Evolutionary conservation across 495 filamentous ascomycete genomes (phyloP), one percentile per base, ranked within the genome.

Genomic region (Cercophora scortea): DNA sequence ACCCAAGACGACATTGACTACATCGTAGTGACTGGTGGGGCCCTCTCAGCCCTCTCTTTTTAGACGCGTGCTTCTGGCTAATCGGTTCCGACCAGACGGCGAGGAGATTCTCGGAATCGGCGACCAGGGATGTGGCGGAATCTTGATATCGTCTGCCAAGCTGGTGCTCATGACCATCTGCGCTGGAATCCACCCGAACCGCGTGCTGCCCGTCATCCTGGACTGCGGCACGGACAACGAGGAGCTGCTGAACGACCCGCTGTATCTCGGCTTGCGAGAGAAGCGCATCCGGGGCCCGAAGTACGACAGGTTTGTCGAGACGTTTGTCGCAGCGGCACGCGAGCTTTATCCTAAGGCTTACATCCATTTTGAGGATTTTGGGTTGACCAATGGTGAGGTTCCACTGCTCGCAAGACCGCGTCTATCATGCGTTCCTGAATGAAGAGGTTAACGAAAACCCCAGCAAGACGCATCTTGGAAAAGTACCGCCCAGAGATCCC

Each of bases 151-250:
- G 3, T 75, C 89, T 1, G 90, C 90, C 3, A 95, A 95, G 61
- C 71, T 95, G 12, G 84, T 84, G 7, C 71, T 95, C 34, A 90
- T 87, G 36, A 93, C 90, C 0, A 63, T 92, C 0, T 95, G 90
- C 66, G 89, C 85, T 36, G 90, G 90, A 1, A 85, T 95, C 34
- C 85, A 93, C 64, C 89, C 89, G 11, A 82, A 83, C 32, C 73
- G 89, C 44, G 87, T 88, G 34, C 68, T 94, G 0, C 87, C 90
- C 0, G 87, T 95, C 4, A 86, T 90, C 3, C 67, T 95, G n/a
- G 90, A 95, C 57, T 90, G 87, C 54, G 90, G 90, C 8, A 95
- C 90, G 7, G 77, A 94, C 69, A 95, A 95, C 50, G 71, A 90
- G 51, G 67, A 80, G 0, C 74, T 95, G 6, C 72, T 92, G 8